Conservation (phyloP, 495 filamentous ascomycete genomes). For the Penicillium subrubescens region DNA sequence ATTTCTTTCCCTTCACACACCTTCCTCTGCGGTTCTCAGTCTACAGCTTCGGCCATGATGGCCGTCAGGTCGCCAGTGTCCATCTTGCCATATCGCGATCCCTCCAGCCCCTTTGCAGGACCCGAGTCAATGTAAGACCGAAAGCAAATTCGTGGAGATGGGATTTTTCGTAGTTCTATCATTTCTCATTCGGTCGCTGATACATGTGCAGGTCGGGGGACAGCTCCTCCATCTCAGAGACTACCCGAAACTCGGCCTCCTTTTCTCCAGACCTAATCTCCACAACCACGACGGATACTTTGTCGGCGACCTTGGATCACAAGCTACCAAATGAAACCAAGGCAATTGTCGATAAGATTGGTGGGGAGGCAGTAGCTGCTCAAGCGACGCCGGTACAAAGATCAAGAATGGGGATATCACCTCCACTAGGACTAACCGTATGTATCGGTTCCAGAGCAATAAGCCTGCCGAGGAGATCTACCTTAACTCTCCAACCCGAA, state of each 20-base stretch:
- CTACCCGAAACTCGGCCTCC: slow-evolving; percentile 6
- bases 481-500: neutral
- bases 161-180: neutral
- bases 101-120: slow-evolving; percentile 21
- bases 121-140: slow-evolving; percentile 23
- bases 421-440: slow-evolving; percentile 40
- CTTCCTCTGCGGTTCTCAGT: neutral
- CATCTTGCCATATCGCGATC: slow-evolving; percentile 22
- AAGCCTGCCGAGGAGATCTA: neutral
- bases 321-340: neutral
- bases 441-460: slow-evolving; percentile 9
- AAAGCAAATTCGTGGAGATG: too few relatives aligned
- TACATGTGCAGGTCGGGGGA: slow-evolving; percentile 13
- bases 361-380: neutral
- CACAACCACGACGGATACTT: neutral
- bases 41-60: slow-evolving; percentile 24
- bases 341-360: neutral
- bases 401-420: neutral
- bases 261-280: neutral
- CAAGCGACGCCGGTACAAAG: slow-evolving; percentile 10
- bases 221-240: slow-evolving; percentile 1
- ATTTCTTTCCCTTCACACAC: neutral
- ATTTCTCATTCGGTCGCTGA: slow-evolving; percentile 6
- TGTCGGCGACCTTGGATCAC: neutral
- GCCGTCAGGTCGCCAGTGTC: slow-evolving; percentile 42